A percentile compares a stretch with the other conserved stretches of the same genome.
These are phyloP conservation scores for Trichoderma aggressivum DNA, from an alignment of 2,329 filamentous ascomycete species.

Conservation along the genomic window DNA sequence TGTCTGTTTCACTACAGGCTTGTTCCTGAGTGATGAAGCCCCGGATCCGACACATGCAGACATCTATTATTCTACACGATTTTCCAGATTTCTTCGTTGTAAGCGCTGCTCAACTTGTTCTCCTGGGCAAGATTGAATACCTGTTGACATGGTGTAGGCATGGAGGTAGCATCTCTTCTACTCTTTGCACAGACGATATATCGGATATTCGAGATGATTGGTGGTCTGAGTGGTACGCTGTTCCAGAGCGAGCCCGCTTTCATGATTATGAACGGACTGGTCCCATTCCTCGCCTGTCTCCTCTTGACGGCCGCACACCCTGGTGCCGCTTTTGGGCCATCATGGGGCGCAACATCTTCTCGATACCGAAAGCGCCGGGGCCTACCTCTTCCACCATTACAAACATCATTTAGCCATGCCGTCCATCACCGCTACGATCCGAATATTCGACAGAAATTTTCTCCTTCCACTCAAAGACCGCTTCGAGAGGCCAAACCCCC, in stretches of 20 bases:
- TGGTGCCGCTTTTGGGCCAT: constrained; percentile 37
- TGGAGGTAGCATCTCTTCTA: constrained; percentile 36
- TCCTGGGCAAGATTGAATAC: too few relatives aligned
- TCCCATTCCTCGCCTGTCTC: constrained; percentile 37
- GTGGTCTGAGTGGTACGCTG: constrained; percentile 33
- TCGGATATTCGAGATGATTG: constrained; percentile 39
- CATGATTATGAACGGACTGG: constrained; percentile 40
- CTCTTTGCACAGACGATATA: constrained; percentile 42
- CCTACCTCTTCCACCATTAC: constrained; percentile 23
- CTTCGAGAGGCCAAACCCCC: constrained; percentile 24
- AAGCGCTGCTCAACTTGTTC: constrained; percentile 22
- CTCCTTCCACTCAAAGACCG: constrained; percentile 27
- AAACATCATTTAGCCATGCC: constrained; percentile 23
- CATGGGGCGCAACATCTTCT: constrained; percentile 42
- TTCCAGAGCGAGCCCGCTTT: constrained; percentile 39
- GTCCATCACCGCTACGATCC: constrained; percentile 35
- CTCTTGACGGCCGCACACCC: constrained; percentile 39
- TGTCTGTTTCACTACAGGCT: constrained; percentile 39
- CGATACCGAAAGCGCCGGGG: constrained; percentile 22
- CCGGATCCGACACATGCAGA: constrained; percentile 39
- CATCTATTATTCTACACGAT: constrained; percentile 42
- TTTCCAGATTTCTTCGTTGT: constrained; percentile 46
- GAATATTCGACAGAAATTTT: constrained; percentile 32
- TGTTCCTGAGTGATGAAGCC: constrained; percentile 37
- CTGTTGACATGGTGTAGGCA: constrained; percentile 28